These are phyloP conservation scores for Arachis hypogaea DNA, from an alignment of 306 rosid genomes.

Conservation along the genomic window DNA sequence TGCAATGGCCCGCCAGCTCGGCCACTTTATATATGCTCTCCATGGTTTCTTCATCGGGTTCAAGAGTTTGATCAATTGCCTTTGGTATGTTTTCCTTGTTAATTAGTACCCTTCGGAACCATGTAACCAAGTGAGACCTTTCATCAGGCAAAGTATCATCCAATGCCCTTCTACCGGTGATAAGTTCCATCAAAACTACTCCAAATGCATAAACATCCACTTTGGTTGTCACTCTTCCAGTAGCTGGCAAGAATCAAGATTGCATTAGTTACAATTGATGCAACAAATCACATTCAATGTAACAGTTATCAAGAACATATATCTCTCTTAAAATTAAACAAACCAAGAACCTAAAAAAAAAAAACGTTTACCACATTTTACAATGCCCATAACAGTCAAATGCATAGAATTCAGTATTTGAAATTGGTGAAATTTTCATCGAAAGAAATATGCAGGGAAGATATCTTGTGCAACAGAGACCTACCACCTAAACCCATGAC, in stretches of 20 bases:
- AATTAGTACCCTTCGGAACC: conserved; percentile 80
- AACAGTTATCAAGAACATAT: conserved; percentile 21
- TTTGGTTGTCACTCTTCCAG: conserved; percentile 93
- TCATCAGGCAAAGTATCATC: conserved; percentile 82
- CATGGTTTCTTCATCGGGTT: conserved; percentile 90
- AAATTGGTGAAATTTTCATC: neutral
- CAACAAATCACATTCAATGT: conserved; percentile 22
- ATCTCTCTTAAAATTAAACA: conserved; percentile 19
- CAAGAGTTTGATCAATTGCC: conserved; percentile 70
- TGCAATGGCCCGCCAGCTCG: conserved; percentile 88
- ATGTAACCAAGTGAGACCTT: conserved; percentile 79
- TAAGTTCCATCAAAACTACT: conserved; percentile 83
- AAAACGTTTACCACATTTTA: conserved; percentile 13
- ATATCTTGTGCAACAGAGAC: conserved; percentile 10
- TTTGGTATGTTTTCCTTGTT: conserved; percentile 90
- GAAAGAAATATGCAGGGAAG: conserved; percentile 20
- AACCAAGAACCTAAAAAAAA: neutral
- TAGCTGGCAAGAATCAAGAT: conserved; percentile 57
- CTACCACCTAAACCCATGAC: conserved; percentile 18
- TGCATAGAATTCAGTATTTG: neutral
- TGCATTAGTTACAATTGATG: conserved; percentile 6
- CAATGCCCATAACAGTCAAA: neutral
- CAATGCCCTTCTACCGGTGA: conserved; percentile 80
- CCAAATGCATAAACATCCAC: conserved; percentile 94
- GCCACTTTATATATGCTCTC: conserved; percentile 88